These are phyloP conservation scores for Pichia sp. DNA, from an alignment of 1,139 yeast genomes.

Conservation along the genomic window DNA sequence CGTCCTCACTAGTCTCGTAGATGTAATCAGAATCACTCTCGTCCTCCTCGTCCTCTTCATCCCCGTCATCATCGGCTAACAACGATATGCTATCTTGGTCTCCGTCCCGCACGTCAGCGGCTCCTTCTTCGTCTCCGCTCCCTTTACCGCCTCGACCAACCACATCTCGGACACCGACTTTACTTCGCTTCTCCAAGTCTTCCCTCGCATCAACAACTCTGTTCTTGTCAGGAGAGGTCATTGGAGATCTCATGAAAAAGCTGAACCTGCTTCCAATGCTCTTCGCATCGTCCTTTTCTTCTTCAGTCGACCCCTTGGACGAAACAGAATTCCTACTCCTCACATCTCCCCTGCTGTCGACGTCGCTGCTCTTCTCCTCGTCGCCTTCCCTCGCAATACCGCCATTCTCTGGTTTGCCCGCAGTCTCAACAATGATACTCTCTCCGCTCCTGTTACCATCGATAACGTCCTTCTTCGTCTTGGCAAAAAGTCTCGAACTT, in stretches of 20 bases:
- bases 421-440: not conserved
- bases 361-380: not conserved
- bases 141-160: conserved; percentile 27
- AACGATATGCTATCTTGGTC: conserved; percentile 23
- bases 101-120: conserved; percentile 27
- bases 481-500: not conserved
- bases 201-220: not conserved
- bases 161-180: conserved; percentile 24
- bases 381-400: not conserved
- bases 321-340: not conserved
- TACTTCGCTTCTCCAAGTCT: conserved; percentile 28
- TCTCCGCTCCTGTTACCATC: not conserved
- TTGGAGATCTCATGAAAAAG: conserved; percentile 27
- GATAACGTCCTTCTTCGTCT: not conserved
- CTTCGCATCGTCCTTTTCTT: conserved; percentile 7
- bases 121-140: too few species aligned
- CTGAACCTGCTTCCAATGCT: conserved; percentile 15
- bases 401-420: not conserved
- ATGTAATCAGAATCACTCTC: conserved; percentile 29
- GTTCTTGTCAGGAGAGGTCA: conserved; percentile 6
- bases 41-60: conserved; percentile 20
- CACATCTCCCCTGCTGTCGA: not conserved
- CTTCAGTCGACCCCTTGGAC: not conserved
- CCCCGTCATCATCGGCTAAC: conserved; percentile 15
- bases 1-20: conserved; percentile 29